Evolutionary conservation across 345 rosid genomes (phyloP), one percentile per base, ranked within the genome.

Genomic region (Tarenaya hassleriana): DNA sequence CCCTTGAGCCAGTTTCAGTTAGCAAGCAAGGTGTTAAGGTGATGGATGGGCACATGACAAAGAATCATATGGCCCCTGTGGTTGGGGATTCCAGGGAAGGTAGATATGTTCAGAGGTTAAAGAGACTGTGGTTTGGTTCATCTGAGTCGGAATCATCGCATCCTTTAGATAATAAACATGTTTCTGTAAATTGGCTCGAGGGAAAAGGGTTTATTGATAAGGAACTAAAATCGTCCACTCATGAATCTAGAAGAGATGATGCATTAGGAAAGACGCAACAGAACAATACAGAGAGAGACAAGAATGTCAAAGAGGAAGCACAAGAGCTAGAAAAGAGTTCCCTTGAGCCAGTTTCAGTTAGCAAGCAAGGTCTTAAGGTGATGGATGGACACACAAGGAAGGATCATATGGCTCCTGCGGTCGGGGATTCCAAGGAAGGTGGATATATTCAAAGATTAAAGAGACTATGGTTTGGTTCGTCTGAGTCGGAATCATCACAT

Each of bases 41-140:
- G 17, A 55, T 17, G 47, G 43, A 33, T 10, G 24, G 33, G 16
- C 63, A 14, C 58, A 60, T 46, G 19, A 32, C 42, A 15, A 46
- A 50, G 35, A 62, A 50, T 42, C n/a, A n/a, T n/a, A n/a, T n/a
- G n/a, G n/a, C n/a, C n/a, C n/a, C n/a, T n/a, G n/a, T n/a, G n/a
- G n/a, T n/a, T n/a, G 60, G 60, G 53, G 53, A 42, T 51, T 65
- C 89, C 47, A 16, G 45, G 71, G 63, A 68, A 70, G 46, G 63
- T 61, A 38, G 69, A 43, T 4, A 77, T 60, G 40, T 79, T 39
- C 74, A 64, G 48, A 79, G 60, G 61, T 24, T 75, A 15, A 60
- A 79, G 80, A 67, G 27, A 54, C 55, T 50, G 48, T 82, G 78
- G 80, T 82, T 59, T 68, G 82, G 76, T 7, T 44, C 66, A 60